Conservation (phyloP, 495 filamentous ascomycete genomes). For the Neurospora intermedia region DNA sequence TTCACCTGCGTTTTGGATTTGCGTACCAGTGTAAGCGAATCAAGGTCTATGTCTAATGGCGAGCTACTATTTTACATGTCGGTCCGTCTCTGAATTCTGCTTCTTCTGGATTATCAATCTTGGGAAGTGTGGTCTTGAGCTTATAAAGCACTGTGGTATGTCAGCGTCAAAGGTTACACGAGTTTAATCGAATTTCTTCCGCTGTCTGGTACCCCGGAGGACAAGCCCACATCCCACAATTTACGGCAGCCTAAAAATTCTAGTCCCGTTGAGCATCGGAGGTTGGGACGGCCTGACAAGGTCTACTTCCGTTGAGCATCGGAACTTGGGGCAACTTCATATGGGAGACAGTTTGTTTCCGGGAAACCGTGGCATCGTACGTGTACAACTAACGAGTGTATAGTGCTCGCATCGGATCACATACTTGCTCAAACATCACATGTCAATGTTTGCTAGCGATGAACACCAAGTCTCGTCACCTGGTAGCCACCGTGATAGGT, state of each 20-base stretch:
- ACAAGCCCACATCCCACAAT: neutral
- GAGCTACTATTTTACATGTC: neutral
- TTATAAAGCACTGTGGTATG: neutral
- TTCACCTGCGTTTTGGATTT: neutral
- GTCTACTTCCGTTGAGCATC: neutral
- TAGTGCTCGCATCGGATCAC: neutral
- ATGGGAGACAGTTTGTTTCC: neutral
- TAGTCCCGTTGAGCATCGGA: neutral
- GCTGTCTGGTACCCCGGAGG: neutral
- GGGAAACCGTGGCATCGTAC: neutral
- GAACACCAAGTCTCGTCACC: neutral
- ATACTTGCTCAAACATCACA: neutral
- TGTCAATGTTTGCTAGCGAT: neutral
- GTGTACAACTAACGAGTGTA: neutral
- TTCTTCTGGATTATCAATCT: neutral
- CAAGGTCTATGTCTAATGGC: neutral
- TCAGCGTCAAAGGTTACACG: neutral
- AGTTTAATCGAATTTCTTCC: neutral
- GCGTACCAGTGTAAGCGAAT: neutral
- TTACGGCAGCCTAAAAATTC: neutral
- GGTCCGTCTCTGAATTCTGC: neutral
- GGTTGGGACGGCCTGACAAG: neutral
- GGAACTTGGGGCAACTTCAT: neutral
- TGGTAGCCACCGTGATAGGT: neutral
- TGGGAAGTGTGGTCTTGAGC: neutral